Conservation (phyloP, 2,329 filamentous ascomycete genomes). For the Tolypocladium pustulatum region DNA sequence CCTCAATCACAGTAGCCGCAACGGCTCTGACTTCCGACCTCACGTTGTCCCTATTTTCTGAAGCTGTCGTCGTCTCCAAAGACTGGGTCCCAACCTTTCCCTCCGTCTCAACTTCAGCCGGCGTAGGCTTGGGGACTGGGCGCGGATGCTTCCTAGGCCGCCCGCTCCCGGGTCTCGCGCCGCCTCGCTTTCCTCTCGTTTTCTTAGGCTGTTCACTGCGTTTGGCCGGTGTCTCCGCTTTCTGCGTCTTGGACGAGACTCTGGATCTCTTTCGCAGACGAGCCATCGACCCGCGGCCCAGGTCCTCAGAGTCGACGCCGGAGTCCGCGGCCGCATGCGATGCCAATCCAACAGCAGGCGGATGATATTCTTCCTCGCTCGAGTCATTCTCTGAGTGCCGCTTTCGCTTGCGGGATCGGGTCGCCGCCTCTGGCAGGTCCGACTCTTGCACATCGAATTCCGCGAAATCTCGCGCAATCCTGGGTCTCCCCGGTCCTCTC, state of each 20-base stretch:
- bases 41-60: background rate
- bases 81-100: background rate
- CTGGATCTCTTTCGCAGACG: slow-evolving; percentile 16
- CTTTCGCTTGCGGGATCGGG: slow-evolving; percentile 17
- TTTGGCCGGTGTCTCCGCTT: slow-evolving; percentile 7
- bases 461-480: slow-evolving; percentile 4
- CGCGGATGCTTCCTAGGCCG: slow-evolving; percentile 27
- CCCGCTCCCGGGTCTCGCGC: slow-evolving; percentile 26
- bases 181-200: slow-evolving; percentile 24
- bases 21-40: background rate
- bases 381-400: slow-evolving; percentile 13
- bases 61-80: background rate
- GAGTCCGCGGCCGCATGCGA: slow-evolving; percentile 11
- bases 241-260: slow-evolving; percentile 3
- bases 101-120: slow-evolving; percentile 1
- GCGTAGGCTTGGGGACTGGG: slow-evolving; percentile 5
- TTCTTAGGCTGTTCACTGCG: slow-evolving; percentile 18
- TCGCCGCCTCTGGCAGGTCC: slow-evolving; percentile 1
- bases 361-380: slow-evolving; percentile 19
- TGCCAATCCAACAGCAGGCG: slow-evolving; percentile 11
- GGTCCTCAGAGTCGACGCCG: slow-evolving; percentile 14
- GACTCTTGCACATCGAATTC: slow-evolving; percentile 10
- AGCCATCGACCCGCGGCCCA: slow-evolving; percentile 6
- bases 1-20: slow-evolving; percentile 14
- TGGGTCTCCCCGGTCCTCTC: slow-evolving; percentile 10